Percentiles rank a stretch among this genome's conserved stretches.
These are phyloP conservation scores for Cardamine resedifolia DNA, from an alignment of 345 rosid species.

Conservation along the genomic window DNA sequence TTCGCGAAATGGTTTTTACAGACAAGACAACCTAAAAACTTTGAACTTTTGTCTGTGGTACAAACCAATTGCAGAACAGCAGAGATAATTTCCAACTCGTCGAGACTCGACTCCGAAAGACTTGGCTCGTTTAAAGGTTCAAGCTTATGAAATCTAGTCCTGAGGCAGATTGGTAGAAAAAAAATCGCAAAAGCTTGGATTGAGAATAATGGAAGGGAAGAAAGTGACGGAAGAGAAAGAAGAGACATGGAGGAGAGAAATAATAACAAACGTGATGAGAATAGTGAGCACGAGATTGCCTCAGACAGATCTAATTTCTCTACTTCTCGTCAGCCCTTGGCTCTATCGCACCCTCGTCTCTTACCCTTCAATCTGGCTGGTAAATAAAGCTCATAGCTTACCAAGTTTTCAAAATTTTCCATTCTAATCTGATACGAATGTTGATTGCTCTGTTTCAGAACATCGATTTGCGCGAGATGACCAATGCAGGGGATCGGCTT, in stretches of 20 bases:
- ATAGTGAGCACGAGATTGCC: constrained; percentile 65
- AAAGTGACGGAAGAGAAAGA: constrained; percentile 38
- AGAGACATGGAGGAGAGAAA: constrained; percentile 67
- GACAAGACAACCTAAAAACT: constrained; percentile 27
- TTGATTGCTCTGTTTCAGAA: constrained; percentile 44
- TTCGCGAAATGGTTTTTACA: neutral
- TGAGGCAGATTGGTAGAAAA: constrained; percentile 7
- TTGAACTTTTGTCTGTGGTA: constrained; percentile 17
- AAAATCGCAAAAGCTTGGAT: neutral
- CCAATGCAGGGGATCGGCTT: constrained; percentile 70
- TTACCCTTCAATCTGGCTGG: constrained; percentile 70
- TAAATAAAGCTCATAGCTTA: constrained; percentile 29
- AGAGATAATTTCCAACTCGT: neutral
- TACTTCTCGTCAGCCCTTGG: constrained; percentile 73
- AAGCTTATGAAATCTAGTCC: neutral
- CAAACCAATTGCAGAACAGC: neutral
- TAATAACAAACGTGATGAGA: constrained; percentile 65
- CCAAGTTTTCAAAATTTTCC: neutral
- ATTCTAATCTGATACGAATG: constrained; percentile 26
- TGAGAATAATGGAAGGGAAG: constrained; percentile 35
- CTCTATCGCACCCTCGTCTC: constrained; percentile 62
- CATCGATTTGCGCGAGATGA: constrained; percentile 78
- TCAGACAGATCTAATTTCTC: constrained; percentile 66
- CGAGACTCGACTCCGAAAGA: constrained; percentile 9
- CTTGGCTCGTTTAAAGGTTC: constrained; percentile 5